Conservation (phyloP, 306 rosid genomes). For the Dalbergia oliveri region DNA sequence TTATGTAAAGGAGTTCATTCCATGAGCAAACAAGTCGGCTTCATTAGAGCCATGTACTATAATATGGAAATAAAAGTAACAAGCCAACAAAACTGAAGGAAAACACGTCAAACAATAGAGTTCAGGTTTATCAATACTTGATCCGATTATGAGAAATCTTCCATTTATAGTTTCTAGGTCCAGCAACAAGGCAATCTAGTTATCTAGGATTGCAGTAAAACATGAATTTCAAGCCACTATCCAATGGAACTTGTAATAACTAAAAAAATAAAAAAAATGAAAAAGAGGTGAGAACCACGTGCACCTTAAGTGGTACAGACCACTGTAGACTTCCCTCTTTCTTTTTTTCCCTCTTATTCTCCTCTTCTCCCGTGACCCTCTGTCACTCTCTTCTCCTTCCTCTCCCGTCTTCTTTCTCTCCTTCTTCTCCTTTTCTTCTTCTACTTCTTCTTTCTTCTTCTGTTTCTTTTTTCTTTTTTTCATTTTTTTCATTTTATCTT, state of each 20-base stretch:
- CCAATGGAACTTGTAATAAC: neutral
- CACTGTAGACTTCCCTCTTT: too few species aligned
- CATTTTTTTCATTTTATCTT: too few species aligned
- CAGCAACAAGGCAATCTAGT: neutral
- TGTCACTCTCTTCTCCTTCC: too few species aligned
- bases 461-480: too few species aligned
- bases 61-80: slow-evolving; percentile 11
- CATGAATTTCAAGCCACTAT: slow-evolving; percentile 1
- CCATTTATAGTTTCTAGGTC: neutral
- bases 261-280: too few species aligned
- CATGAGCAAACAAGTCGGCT: neutral
- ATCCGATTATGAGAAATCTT: slow-evolving; percentile 6
- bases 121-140: neutral
- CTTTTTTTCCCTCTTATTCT: too few species aligned
- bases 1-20: neutral
- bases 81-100: neutral
- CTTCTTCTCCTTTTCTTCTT: too few species aligned
- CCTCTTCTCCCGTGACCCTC: too few species aligned
- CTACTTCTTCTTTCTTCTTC: too few species aligned
- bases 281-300: too few species aligned
- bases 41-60: neutral
- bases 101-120: neutral
- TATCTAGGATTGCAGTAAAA: neutral
- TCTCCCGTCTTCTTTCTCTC: too few species aligned
- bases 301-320: too few species aligned